phyloP scores from a whole-genome alignment of 805 yeast genomes.

The Metschnikowia vanudenii region DNA sequence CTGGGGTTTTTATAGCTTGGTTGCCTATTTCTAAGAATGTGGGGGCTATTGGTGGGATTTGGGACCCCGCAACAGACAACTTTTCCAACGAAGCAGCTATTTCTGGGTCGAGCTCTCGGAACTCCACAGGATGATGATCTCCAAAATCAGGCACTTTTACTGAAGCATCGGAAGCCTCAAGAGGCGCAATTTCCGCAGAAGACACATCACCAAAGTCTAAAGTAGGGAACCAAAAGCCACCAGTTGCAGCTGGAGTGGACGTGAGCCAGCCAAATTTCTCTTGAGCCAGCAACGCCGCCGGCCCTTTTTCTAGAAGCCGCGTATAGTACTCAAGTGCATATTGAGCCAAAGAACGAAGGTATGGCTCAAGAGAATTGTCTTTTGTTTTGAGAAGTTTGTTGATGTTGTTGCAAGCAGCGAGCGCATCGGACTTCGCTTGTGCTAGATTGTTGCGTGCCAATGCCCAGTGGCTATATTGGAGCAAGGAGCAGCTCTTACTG shows the following conservation, averaged over 20 bases:
- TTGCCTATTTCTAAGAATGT: too few relatives aligned
- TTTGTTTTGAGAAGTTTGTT: slow-evolving; percentile 8
- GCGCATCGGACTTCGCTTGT: slow-evolving; percentile 12
- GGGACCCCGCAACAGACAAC: neutral
- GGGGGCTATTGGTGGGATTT: too few relatives aligned
- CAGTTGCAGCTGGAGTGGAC: slow-evolving; percentile 15
- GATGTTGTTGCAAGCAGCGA: slow-evolving; percentile 11
- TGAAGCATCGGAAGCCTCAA: slow-evolving; percentile 1
- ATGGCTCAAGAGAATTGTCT: neutral
- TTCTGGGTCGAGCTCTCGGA: neutral
- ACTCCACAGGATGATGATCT: neutral
- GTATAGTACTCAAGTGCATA: slow-evolving; percentile 12
- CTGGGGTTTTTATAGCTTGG: too few relatives aligned
- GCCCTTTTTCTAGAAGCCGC: slow-evolving; percentile 8
- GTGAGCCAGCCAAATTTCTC: slow-evolving; percentile 20
- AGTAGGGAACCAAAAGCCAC: slow-evolving; percentile 19
- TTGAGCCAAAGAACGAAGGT: slow-evolving; percentile 9
- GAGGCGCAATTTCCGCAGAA: slow-evolving; percentile 11
- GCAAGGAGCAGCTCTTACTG: slow-evolving; percentile 4
- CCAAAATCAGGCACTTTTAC: slow-evolving; percentile 9
- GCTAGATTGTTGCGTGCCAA: slow-evolving; percentile 11
- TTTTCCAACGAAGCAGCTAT: neutral
- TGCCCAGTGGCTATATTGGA: slow-evolving; percentile 15
- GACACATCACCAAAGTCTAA: slow-evolving; percentile 6
- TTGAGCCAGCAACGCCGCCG: slow-evolving; percentile 13